Evolutionary conservation across 768 basidiomycete species (phyloP).

Genomic region (Artomyces pyxidatus): DNA sequence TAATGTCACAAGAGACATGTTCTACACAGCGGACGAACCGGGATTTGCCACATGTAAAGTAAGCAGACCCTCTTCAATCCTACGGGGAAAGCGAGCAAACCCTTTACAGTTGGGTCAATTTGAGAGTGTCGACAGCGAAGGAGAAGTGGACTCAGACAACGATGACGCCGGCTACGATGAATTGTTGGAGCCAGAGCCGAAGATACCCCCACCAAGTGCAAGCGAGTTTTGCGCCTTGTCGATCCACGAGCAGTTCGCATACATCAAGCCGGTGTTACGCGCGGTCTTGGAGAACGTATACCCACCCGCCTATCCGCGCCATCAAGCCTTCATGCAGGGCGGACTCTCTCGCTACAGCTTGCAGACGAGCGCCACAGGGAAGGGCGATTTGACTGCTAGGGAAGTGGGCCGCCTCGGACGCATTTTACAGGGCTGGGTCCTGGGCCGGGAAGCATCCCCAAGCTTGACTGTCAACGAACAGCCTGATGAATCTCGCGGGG

Average conservation of each 20-base stretch:
- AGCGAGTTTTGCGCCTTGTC: constrained; percentile 39
- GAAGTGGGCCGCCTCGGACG: constrained; percentile 32
- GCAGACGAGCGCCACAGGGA: constrained; percentile 23
- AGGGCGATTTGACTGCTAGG: constrained; percentile 29
- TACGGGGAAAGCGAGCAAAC: neutral
- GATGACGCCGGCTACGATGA: constrained; percentile 19
- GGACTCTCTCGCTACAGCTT: constrained; percentile 38
- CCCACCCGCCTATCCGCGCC: constrained; percentile 39
- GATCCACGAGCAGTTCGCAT: constrained; percentile 53
- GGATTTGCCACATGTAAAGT: constrained; percentile 62
- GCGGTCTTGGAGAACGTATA: constrained; percentile 53
- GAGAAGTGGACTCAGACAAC: constrained; percentile 19
- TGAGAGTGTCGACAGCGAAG: constrained; percentile 33
- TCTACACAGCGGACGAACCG: constrained; percentile 49
- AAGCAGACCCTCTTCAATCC: no score
- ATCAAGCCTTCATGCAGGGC: constrained; percentile 51
- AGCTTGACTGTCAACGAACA: no score
- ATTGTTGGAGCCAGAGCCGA: constrained; percentile 33
- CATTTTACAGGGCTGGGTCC: constrained; percentile 24
- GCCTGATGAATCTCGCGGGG: no score
- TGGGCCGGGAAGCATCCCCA: no score
- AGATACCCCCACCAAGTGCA: constrained; percentile 33
- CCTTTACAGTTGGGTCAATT: constrained; percentile 44
- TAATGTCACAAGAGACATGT: constrained; percentile 39
- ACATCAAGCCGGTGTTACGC: constrained; percentile 53